A percentile compares a stretch with the other conserved stretches of the same genome.
Conservation (phyloP, 2,329 filamentous ascomycete genomes). For the Herpomyces periplanetae region DNA sequence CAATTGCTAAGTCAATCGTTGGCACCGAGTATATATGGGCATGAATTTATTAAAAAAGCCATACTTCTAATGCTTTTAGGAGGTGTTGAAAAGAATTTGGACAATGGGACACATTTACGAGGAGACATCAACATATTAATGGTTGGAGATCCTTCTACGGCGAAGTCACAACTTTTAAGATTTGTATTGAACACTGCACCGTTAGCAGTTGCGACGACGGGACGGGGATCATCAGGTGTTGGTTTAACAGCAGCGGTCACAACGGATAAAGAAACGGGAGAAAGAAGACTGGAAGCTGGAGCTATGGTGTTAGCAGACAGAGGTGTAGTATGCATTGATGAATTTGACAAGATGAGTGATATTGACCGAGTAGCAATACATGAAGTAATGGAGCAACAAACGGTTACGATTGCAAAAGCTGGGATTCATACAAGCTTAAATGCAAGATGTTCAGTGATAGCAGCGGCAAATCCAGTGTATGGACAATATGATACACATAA, state of each 20-base stretch:
- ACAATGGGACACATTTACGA: conserved; percentile 85
- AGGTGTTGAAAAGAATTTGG: conserved; percentile 90
- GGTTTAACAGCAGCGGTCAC: conserved; percentile 91
- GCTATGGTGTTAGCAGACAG: conserved; percentile 94
- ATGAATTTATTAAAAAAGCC: conserved; percentile 90
- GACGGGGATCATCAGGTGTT: conserved; percentile 78
- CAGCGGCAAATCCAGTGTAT: conserved; percentile 85
- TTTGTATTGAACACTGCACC: conserved; percentile 93
- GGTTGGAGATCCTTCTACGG: conserved; percentile 92
- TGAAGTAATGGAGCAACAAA: conserved; percentile 99
- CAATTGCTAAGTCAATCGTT: conserved; percentile 71
- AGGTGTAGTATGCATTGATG: conserved; percentile 91
- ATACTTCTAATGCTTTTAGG: conserved; percentile 78
- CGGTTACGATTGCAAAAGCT: conserved; percentile 89
- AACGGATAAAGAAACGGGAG: conserved; percentile 82
- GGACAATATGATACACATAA: conserved; percentile 96
- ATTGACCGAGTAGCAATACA: conserved; percentile 91
- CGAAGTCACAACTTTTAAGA: conserved; percentile 83
- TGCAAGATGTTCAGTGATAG: conserved; percentile 76
- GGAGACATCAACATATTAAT: conserved; percentile 97
- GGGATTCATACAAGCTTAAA: conserved; percentile 93
- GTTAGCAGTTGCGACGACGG: conserved; percentile 78
- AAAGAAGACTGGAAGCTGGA: conserved; percentile 70
- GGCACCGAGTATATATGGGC: conserved; percentile 80
- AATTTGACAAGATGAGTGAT: conserved; percentile 99